Evolutionary conservation across 108 stramenopile genomes (phyloP).

Genomic region (Conticribra weissflogii): DNA sequence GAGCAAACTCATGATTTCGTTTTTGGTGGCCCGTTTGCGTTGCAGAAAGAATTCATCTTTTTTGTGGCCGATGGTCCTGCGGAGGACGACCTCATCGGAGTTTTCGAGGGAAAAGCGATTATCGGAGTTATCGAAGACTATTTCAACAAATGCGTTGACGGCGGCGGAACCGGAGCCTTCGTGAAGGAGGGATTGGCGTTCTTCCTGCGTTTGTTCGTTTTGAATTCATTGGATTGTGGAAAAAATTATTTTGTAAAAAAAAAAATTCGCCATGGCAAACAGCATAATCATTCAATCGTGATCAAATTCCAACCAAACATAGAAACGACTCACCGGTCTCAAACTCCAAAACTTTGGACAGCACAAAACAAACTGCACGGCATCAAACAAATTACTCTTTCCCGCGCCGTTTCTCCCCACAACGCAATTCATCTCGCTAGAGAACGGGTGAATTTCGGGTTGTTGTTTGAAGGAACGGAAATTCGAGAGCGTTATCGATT

Average conservation of each 20-base stretch:
- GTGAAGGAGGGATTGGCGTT: slow-evolving; percentile 89
- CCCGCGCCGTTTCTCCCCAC: slow-evolving; percentile 97
- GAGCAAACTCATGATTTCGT: slow-evolving; percentile 90
- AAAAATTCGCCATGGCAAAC: no score
- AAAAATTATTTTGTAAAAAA: background rate
- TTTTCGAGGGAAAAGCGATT: slow-evolving; percentile 90
- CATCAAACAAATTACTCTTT: slow-evolving; percentile 97
- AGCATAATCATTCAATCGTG: no score
- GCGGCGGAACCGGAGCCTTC: slow-evolving; percentile 90
- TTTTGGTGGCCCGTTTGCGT: slow-evolving; percentile 90
- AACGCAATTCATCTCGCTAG: slow-evolving; percentile 93
- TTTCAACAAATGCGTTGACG: slow-evolving; percentile 96
- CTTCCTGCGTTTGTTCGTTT: slow-evolving; percentile 87
- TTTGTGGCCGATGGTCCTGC: slow-evolving; percentile 96
- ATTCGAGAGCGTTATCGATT: slow-evolving; percentile 96
- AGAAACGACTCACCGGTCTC: slow-evolving; percentile 63
- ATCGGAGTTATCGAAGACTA: slow-evolving; percentile 99
- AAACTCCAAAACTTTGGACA: slow-evolving; percentile 91
- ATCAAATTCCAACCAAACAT: background rate
- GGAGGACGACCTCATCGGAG: slow-evolving; percentile 94
- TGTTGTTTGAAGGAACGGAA: slow-evolving; percentile 96
- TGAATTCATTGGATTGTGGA: no score
- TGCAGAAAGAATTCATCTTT: slow-evolving; percentile 99
- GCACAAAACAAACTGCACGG: slow-evolving; percentile 95
- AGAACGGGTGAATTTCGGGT: slow-evolving; percentile 94